Conservation (phyloP, 2,329 filamentous ascomycete species). For the Microdochium nivale region DNA sequence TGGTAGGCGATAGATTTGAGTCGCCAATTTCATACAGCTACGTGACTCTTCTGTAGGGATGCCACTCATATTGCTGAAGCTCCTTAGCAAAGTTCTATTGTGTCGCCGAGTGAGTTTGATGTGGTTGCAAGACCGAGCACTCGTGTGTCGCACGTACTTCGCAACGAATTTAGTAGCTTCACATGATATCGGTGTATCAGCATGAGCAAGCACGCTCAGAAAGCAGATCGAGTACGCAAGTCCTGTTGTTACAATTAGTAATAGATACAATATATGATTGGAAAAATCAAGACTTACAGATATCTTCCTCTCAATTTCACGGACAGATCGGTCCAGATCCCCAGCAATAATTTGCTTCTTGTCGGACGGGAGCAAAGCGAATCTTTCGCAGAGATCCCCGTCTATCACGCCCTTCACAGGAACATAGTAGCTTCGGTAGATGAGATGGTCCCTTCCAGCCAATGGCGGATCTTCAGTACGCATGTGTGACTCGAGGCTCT, state of each 20-base stretch:
- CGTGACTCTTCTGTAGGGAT: too few species aligned
- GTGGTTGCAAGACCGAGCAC: too few species aligned
- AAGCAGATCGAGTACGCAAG: slow-evolving; percentile 50
- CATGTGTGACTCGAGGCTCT: slow-evolving; percentile 82
- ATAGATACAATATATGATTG: background rate
- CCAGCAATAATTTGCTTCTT: slow-evolving; percentile 93
- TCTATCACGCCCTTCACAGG: slow-evolving; percentile 96
- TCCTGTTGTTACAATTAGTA: slow-evolving; percentile 31
- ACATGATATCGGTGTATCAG: background rate
- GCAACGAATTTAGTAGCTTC: background rate
- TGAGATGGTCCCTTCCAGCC: slow-evolving; percentile 87
- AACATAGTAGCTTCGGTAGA: slow-evolving; percentile 92
- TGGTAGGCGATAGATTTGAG: background rate
- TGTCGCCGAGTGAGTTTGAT: too few species aligned
- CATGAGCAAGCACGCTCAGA: slow-evolving; percentile 27
- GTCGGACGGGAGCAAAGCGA: slow-evolving; percentile 72
- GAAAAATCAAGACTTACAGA: slow-evolving; percentile 38
- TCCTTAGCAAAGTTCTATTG: too few species aligned
- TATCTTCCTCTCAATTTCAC: slow-evolving; percentile 95
- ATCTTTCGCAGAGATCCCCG: slow-evolving; percentile 91
- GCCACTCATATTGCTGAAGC: too few species aligned
- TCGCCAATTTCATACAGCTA: background rate
- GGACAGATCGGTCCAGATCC: slow-evolving; percentile 81
- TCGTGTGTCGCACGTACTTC: too few species aligned
- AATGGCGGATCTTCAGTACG: slow-evolving; percentile 79